Evolutionary conservation across 176 grass and related monocot genomes (phyloP).

Genomic region (Zizania latifolia): DNA sequence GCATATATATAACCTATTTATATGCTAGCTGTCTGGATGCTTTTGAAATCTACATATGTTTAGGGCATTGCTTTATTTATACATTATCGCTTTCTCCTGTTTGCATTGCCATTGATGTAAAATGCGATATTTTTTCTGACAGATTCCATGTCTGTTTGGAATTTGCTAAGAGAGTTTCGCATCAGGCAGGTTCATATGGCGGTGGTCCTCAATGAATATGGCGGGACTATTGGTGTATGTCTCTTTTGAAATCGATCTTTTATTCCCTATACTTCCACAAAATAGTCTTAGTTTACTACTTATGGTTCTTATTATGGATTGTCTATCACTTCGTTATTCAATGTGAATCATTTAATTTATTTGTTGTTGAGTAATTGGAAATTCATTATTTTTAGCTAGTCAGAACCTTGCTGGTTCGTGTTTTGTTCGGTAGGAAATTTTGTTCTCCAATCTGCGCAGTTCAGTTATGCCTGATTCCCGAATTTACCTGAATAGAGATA

Average conservation of each 20-base stretch:
- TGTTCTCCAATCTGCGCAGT: background rate
- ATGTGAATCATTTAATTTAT: background rate
- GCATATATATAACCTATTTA: background rate
- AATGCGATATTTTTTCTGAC: slow-evolving; percentile 30
- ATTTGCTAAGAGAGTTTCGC: slow-evolving; percentile 84
- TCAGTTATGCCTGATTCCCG: background rate
- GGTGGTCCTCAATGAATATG: slow-evolving; percentile 97
- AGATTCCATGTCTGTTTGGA: slow-evolving; percentile 99
- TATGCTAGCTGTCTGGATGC: background rate
- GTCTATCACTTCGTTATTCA: background rate
- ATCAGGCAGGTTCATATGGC: slow-evolving; percentile 99
- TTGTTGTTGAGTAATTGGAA: background rate
- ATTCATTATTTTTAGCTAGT: background rate
- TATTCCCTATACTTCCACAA: slow-evolving; percentile 24
- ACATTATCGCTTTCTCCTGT: slow-evolving; percentile 13
- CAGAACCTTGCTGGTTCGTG: background rate
- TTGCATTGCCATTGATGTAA: slow-evolving; percentile 13
- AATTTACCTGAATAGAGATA: background rate
- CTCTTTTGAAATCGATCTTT: slow-evolving; percentile 22
- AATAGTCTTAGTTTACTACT: background rate
- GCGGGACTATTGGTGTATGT: slow-evolving; percentile 95
- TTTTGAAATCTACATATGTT: background rate
- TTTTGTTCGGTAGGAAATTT: background rate
- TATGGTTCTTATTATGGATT: background rate
- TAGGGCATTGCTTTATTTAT: background rate